Evolutionary conservation across 202 grass and related monocot species (phyloP).

Genomic region (Zizania palustris): DNA sequence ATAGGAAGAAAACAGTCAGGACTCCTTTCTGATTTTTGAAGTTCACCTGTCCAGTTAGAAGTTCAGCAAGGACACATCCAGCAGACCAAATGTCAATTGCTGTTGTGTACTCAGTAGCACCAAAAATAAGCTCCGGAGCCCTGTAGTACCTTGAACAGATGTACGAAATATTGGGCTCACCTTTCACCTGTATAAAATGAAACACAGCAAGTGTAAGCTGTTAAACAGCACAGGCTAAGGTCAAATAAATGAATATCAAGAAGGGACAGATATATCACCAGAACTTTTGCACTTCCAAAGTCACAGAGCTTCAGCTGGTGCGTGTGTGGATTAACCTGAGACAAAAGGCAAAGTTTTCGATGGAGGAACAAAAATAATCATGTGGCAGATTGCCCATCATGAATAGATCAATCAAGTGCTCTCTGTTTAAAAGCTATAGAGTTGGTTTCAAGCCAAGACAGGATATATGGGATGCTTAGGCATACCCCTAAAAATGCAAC

Average conservation of each 20-base stretch:
- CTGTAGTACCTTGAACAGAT: slow-evolving; percentile 78
- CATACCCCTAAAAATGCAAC: neutral
- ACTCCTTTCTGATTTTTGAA: neutral
- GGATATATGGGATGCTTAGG: neutral
- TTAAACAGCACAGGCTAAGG: neutral
- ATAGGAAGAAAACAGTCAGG: slow-evolving; percentile 9
- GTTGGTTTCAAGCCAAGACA: neutral
- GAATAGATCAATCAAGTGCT: slow-evolving; percentile 8
- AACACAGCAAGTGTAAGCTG: neutral
- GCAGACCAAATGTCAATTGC: slow-evolving; percentile 81
- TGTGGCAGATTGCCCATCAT: neutral
- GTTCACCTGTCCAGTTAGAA: slow-evolving; percentile 66
- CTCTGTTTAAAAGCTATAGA: neutral
- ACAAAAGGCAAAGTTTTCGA: neutral
- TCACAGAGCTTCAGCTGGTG: slow-evolving; percentile 64
- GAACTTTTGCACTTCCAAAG: slow-evolving; percentile 68
- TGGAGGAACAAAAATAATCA: neutral
- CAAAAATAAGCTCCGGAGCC: slow-evolving; percentile 78
- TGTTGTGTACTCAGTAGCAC: slow-evolving; percentile 74
- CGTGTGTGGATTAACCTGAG: slow-evolving; percentile 67
- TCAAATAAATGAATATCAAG: slow-evolving; percentile 18
- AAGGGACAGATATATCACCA: slow-evolving; percentile 37
- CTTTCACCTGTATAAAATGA: slow-evolving; percentile 47
- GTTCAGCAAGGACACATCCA: slow-evolving; percentile 71
- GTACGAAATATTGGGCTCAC: slow-evolving; percentile 73